Evolutionary conservation across 257 asterid species (phyloP).

Genomic region (Solanum commersonii): DNA sequence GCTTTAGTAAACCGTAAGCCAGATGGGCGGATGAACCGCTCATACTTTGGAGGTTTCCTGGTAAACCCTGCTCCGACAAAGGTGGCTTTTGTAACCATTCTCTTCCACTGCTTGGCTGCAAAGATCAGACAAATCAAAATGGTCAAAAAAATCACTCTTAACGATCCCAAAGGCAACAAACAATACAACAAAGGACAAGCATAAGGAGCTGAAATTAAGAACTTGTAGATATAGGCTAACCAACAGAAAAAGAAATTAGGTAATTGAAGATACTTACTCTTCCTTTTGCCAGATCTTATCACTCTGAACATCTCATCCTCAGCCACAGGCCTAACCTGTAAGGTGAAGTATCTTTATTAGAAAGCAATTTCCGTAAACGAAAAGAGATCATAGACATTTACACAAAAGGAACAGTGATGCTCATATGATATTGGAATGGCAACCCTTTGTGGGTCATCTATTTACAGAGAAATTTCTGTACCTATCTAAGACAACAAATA

Average conservation of each 20-base stretch:
- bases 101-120: conserved; percentile 98
- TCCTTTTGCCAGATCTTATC: conserved; percentile 87
- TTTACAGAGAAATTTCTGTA: background rate
- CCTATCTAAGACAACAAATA: background rate
- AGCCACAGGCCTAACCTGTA: conserved; percentile 89
- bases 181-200: background rate
- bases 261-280: conserved; percentile 45
- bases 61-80: conserved; percentile 91
- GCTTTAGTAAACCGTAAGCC: conserved; percentile 94
- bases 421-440: background rate
- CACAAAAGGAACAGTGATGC: background rate
- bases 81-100: conserved; percentile 96
- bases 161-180: background rate
- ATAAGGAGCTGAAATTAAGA: background rate
- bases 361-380: background rate
- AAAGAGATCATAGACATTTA: background rate
- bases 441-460: background rate
- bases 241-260: background rate
- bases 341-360: background rate
- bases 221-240: background rate
- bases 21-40: conserved; percentile 85
- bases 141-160: background rate
- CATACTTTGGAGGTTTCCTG: conserved; percentile 95
- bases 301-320: conserved; percentile 99
- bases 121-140: conserved; percentile 1